Conservation (phyloP, 164 flowering plant genomes). For the Cinnamomum chago region DNA sequence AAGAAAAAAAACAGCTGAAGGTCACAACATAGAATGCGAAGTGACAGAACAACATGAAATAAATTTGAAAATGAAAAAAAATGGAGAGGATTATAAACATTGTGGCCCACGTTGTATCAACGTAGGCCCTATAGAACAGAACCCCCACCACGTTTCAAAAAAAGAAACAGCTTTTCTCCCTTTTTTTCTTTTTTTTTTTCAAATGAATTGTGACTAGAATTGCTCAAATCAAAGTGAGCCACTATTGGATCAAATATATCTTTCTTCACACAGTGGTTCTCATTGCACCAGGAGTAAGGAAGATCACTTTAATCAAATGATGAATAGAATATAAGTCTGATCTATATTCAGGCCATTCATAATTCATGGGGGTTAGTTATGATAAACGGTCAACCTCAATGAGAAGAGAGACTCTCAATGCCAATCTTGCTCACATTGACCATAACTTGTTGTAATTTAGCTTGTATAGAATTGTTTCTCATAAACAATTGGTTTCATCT, state of each 20-base stretch:
- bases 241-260: too few relatives aligned
- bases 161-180: too few relatives aligned
- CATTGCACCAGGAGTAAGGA: too few relatives aligned
- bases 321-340: too few relatives aligned
- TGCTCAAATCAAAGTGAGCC: neutral
- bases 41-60: neutral
- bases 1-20: slow-evolving; percentile 11
- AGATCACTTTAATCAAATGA: neutral
- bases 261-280: too few relatives aligned
- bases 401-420: neutral
- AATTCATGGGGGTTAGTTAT: neutral
- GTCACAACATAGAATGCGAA: neutral
- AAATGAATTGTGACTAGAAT: neutral
- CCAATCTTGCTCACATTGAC: too few relatives aligned
- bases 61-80: neutral
- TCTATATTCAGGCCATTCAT: neutral
- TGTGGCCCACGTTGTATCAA: neutral
- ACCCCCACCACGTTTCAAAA: neutral
- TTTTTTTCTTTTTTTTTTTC: too few relatives aligned
- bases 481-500: too few relatives aligned
- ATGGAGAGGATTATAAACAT: neutral
- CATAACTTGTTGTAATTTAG: neutral
- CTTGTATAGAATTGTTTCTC: neutral
- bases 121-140: neutral
- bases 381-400: too few relatives aligned